Conservation (phyloP, 2,329 filamentous ascomycete genomes). For the Xylaria sp. region DNA sequence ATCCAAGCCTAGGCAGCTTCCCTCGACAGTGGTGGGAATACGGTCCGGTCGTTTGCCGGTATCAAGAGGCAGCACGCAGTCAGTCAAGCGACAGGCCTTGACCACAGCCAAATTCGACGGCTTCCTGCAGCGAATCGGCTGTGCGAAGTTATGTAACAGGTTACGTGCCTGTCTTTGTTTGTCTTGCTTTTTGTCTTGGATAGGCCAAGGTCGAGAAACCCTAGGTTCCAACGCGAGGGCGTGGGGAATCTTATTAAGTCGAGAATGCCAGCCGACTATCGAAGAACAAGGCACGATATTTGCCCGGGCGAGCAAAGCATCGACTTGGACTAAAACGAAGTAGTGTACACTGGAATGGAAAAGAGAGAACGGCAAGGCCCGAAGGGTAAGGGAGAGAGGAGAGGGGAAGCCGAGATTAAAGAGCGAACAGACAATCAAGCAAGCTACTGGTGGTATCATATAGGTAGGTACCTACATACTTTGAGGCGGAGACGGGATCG, state of each 20-base stretch:
- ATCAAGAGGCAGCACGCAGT: slow-evolving; percentile 37
- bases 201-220: slow-evolving; percentile 4
- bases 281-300: slow-evolving; percentile 1
- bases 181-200: slow-evolving; percentile 4
- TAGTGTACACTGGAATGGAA: background rate
- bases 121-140: background rate
- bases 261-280: slow-evolving; percentile 21
- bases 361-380: no score
- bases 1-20: slow-evolving; percentile 38
- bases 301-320: slow-evolving; percentile 3
- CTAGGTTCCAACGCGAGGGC: slow-evolving; percentile 13
- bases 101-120: slow-evolving; percentile 7
- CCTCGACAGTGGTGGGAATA: slow-evolving; percentile 42
- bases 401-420: slow-evolving; percentile 5
- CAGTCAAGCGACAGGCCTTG: background rate
- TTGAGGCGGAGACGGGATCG: background rate
- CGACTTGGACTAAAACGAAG: background rate
- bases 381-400: background rate
- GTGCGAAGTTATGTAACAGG: background rate
- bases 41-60: slow-evolving; percentile 48
- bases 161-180: slow-evolving; percentile 6
- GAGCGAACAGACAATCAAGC: slow-evolving; percentile 15
- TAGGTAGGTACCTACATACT: background rate
- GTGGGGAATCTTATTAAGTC: slow-evolving; percentile 4
- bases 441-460: no score